phyloP scores from a whole-genome alignment of 441 rosid species.

The Euphorbia schlechtendalii region DNA sequence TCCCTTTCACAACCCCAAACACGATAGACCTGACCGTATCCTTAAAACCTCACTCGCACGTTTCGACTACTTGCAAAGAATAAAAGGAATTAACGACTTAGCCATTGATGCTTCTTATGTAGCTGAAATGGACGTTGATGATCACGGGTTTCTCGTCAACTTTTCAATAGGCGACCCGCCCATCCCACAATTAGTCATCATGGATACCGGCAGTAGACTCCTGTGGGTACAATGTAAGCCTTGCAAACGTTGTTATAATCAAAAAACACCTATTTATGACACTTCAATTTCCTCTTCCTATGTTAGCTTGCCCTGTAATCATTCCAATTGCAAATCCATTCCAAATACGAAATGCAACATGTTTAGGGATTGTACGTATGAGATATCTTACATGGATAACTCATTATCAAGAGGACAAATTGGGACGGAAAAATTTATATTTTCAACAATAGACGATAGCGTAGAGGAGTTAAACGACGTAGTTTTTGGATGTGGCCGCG shows the following conservation, averaged over 20 bases:
- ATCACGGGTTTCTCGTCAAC: slow-evolving; percentile 21
- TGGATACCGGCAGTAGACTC: slow-evolving; percentile 53
- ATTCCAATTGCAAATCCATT: slow-evolving; percentile 10
- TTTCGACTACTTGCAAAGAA: slow-evolving; percentile 10
- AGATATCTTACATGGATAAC: slow-evolving; percentile 24
- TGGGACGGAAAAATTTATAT: slow-evolving; percentile 34
- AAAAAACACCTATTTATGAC: slow-evolving; percentile 19
- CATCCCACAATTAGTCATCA: slow-evolving; percentile 31
- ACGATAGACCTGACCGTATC: slow-evolving; percentile 1
- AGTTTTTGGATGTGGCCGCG: slow-evolving; percentile 42
- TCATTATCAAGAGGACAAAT: slow-evolving; percentile 33
- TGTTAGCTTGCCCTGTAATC: slow-evolving; percentile 25
- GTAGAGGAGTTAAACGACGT: slow-evolving; percentile 19
- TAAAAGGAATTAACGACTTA: too few relatives aligned
- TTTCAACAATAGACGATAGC: slow-evolving; percentile 29
- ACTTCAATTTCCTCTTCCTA: slow-evolving; percentile 43
- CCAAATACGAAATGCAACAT: slow-evolving; percentile 13
- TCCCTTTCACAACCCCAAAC: neutral
- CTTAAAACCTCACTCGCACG: slow-evolving; percentile 15
- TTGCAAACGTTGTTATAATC: slow-evolving; percentile 28
- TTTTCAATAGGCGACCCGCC: too few relatives aligned
- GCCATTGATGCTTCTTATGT: too few relatives aligned
- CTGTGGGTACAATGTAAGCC: slow-evolving; percentile 49
- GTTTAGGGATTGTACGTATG: slow-evolving; percentile 27
- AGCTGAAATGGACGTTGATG: slow-evolving; percentile 1